Evolutionary conservation across 2,329 filamentous ascomycete genomes (phyloP).

Genomic region (Juglanconis sp.): DNA sequence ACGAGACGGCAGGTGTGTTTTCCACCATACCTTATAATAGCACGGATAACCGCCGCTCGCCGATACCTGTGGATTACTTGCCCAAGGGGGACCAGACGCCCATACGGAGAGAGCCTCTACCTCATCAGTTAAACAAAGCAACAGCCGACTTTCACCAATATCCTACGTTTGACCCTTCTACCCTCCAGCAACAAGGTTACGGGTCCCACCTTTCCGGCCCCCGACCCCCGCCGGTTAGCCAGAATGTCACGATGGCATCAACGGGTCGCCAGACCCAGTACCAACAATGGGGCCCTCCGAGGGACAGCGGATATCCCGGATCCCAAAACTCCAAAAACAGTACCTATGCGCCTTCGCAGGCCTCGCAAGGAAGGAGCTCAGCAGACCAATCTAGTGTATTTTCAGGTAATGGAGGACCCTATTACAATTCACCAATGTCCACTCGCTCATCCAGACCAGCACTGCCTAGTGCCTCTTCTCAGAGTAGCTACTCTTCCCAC

Average conservation of each 20-base stretch:
- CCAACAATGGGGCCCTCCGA: slow-evolving; percentile 71
- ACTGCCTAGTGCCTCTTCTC: slow-evolving; percentile 54
- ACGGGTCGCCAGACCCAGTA: slow-evolving; percentile 70
- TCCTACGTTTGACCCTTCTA: slow-evolving; percentile 63
- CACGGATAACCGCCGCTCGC: slow-evolving; percentile 62
- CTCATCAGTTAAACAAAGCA: slow-evolving; percentile 79
- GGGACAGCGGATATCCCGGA: slow-evolving; percentile 52
- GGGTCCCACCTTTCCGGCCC: slow-evolving; percentile 58
- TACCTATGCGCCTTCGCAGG: slow-evolving; percentile 59
- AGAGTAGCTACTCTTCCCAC: slow-evolving; percentile 50
- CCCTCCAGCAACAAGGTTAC: slow-evolving; percentile 37
- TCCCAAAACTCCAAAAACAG: slow-evolving; percentile 61
- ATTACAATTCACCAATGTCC: slow-evolving; percentile 33
- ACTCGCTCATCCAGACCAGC: slow-evolving; percentile 50
- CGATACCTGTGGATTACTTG: slow-evolving; percentile 70
- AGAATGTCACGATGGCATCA: slow-evolving; percentile 67
- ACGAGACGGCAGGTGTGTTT: slow-evolving; percentile 77
- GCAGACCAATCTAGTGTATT: slow-evolving; percentile 53
- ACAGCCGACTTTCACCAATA: slow-evolving; percentile 86
- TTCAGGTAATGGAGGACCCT: slow-evolving; percentile 51
- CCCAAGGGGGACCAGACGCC: slow-evolving; percentile 63
- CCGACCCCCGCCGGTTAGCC: slow-evolving; percentile 50
- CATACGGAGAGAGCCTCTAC: slow-evolving; percentile 67
- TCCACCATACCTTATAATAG: slow-evolving; percentile 85
- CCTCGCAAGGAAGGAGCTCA: slow-evolving; percentile 56